These are phyloP conservation scores for Leishmania gerbilli DNA, from an alignment of 208 protist genomes.

Conservation along the genomic window DNA sequence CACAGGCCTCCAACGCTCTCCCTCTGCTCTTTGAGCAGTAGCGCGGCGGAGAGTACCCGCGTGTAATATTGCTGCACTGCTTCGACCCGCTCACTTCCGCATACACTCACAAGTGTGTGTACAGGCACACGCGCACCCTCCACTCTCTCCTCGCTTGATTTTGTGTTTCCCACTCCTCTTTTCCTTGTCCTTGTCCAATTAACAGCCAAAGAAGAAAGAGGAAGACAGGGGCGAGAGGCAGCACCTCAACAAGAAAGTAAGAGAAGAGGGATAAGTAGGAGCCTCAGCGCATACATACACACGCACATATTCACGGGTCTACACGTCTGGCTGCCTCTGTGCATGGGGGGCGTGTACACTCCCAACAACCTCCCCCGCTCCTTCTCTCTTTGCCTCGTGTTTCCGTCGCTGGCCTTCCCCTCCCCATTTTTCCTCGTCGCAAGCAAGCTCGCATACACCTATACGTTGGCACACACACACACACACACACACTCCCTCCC, in stretches of 20 bases:
- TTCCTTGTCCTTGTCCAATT: conserved; percentile 13
- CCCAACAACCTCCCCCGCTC: neutral
- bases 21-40: neutral
- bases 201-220: neutral
- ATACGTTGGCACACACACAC: neutral
- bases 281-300: neutral
- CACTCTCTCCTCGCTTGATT: neutral
- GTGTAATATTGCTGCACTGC: neutral
- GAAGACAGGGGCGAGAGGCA: neutral
- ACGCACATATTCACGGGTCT: neutral
- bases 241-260: neutral
- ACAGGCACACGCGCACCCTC: neutral
- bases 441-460: neutral
- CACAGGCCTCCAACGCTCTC: neutral
- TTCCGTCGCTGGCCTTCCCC: neutral
- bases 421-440: neutral
- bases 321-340: neutral
- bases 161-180: neutral
- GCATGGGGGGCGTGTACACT: neutral
- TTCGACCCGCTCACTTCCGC: neutral
- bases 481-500: neutral
- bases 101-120: too few relatives aligned
- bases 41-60: neutral
- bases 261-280: neutral
- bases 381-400: neutral